phyloP scores from a whole-genome alignment of 495 filamentous ascomycete genomes.

The Neurospora cerealis region DNA sequence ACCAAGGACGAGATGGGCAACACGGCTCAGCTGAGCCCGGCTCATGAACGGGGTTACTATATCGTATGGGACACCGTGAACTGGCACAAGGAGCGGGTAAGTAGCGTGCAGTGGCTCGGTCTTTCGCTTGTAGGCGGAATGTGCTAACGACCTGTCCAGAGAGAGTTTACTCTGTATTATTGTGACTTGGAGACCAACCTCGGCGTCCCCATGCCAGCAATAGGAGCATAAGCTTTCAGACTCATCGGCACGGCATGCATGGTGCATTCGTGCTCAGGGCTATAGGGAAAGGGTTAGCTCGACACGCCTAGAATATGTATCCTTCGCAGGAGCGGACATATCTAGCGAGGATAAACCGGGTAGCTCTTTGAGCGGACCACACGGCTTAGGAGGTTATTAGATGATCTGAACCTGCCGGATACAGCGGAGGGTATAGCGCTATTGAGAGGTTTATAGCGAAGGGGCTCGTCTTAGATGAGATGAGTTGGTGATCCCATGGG shows the following conservation, averaged over 20 bases:
- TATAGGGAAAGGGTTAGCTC: neutral
- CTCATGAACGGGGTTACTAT: slow-evolving; percentile 78
- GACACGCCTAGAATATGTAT: neutral
- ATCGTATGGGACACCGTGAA: slow-evolving; percentile 75
- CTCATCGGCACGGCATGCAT: neutral
- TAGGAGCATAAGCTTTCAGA: neutral
- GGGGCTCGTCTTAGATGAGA: neutral
- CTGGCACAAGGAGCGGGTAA: slow-evolving; percentile 76
- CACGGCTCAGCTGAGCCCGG: slow-evolving; percentile 54
- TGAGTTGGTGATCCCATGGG: neutral
- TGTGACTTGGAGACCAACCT: slow-evolving; percentile 55
- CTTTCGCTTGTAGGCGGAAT: neutral
- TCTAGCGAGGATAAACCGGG: neutral
- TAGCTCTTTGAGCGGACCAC: neutral
- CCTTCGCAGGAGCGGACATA: neutral
- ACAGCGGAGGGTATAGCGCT: neutral
- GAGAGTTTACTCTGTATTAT: slow-evolving; percentile 71
- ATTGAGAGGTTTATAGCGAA: neutral
- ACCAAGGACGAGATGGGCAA: slow-evolving; percentile 74
- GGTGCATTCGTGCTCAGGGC: neutral
- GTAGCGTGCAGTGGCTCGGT: slow-evolving; percentile 17
- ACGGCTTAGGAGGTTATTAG: neutral
- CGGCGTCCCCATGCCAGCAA: neutral
- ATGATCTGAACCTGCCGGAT: neutral
- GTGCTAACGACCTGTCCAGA: slow-evolving; percentile 31